Evolutionary conservation across 23 red algal genomes (phyloP).

Genomic region (Gracilaria domingensis): DNA sequence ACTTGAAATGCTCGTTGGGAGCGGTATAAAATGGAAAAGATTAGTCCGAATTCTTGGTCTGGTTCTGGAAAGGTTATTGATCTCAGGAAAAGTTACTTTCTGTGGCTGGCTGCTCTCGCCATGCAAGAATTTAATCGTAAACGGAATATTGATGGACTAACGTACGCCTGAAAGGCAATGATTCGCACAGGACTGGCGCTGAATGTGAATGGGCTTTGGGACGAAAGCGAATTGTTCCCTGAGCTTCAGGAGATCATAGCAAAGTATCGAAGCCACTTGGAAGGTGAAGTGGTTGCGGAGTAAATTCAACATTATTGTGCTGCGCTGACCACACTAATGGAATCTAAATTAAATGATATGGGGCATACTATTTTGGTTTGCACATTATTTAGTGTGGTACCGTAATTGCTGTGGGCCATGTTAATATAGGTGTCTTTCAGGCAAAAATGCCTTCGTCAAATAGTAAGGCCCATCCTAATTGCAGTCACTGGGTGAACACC

Average conservation of each 20-base stretch:
- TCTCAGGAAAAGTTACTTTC: slow-evolving; percentile 10
- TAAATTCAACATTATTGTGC: background rate
- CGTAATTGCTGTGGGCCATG: background rate
- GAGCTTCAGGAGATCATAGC: background rate
- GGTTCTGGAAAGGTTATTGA: background rate
- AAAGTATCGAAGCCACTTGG: no score
- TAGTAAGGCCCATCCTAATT: no score
- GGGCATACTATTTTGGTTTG: background rate
- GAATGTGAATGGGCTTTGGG: slow-evolving; percentile 7
- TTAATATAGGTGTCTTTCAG: background rate
- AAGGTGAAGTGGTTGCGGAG: background rate
- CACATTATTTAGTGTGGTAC: background rate
- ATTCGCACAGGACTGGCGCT: background rate
- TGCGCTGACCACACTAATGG: background rate
- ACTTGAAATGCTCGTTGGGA: slow-evolving; percentile 19
- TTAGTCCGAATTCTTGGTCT: background rate
- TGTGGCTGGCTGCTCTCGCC: background rate
- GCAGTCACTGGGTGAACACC: no score
- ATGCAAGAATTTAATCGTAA: background rate
- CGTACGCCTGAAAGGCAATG: background rate
- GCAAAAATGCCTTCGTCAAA: no score
- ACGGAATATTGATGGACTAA: background rate
- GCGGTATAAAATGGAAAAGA: background rate
- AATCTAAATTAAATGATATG: background rate
- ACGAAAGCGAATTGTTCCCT: background rate